Percentiles rank a stretch among this genome's conserved stretches.
These are phyloP conservation scores for Multifurca ochricompacta DNA, from an alignment of 768 basidiomycete species.

Conservation along the genomic window DNA sequence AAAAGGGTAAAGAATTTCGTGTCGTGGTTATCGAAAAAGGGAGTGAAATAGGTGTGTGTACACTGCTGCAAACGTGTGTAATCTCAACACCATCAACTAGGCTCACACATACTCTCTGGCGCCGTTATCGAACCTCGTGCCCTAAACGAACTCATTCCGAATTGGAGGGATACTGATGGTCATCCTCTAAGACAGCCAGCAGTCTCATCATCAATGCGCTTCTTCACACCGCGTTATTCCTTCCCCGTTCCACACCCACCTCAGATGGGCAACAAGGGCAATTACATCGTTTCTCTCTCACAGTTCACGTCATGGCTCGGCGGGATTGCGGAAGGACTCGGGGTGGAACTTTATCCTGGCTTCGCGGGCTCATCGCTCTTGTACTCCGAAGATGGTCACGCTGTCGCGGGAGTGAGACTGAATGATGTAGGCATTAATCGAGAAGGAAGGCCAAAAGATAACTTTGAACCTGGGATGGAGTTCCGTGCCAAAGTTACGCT, in stretches of 20 bases:
- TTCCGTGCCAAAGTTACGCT: conserved; percentile 90
- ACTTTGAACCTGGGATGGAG: conserved; percentile 94
- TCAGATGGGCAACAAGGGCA: conserved; percentile 92
- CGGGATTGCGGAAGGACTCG: conserved; percentile 72
- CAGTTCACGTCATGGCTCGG: conserved; percentile 87
- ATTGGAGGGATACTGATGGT: conserved; percentile 58
- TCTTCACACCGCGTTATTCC: conserved; percentile 58
- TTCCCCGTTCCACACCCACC: conserved; percentile 92
- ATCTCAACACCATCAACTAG: conserved; percentile 31
- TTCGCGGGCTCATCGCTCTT: conserved; percentile 88
- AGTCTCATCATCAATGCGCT: conserved; percentile 75
- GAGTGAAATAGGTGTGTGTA: conserved; percentile 71
- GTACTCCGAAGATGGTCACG: conserved; percentile 51
- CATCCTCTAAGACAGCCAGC: conserved; percentile 82
- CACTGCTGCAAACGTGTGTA: neutral
- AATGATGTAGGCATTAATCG: conserved; percentile 92
- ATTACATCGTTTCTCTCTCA: conserved; percentile 88
- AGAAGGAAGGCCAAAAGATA: conserved; percentile 65
- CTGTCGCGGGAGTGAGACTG: conserved; percentile 74
- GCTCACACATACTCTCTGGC: conserved; percentile 91
- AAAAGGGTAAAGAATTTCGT: conserved; percentile 71
- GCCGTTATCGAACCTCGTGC: conserved; percentile 92
- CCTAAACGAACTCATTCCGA: conserved; percentile 82
- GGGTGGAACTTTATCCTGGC: conserved; percentile 95
- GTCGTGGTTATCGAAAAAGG: conserved; percentile 97